Evolutionary conservation across 495 filamentous ascomycete species (phyloP).

Genomic region (Massariosphaeria phaeospora): DNA sequence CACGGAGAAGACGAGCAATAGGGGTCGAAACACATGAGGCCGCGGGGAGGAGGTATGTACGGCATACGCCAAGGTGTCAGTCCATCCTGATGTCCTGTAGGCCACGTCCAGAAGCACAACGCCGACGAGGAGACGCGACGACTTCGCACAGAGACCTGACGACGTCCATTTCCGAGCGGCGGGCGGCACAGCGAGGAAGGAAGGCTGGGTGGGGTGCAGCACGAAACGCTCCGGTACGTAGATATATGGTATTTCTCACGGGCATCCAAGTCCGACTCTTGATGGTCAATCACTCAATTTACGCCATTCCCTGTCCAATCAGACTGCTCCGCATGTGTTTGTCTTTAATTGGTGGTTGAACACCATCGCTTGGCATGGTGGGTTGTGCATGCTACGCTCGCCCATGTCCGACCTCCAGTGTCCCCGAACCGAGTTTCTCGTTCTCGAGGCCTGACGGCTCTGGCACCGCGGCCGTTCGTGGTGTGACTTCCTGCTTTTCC

Average conservation of each 20-base stretch:
- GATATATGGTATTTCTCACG: not conserved
- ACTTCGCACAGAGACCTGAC: not conserved
- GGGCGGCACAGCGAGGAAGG: not conserved
- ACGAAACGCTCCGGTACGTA: not conserved
- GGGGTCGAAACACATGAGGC: not conserved
- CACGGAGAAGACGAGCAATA: not conserved
- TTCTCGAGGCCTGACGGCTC: too few species aligned
- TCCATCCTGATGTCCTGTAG: conserved; percentile 2
- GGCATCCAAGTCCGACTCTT: not conserved
- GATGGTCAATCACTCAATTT: not conserved
- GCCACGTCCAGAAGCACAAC: not conserved
- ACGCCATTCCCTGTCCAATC: not conserved
- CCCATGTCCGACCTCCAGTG: too few species aligned
- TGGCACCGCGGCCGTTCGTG: too few species aligned
- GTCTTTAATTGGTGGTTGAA: not conserved
- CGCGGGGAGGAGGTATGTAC: not conserved
- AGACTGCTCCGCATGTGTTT: too few species aligned
- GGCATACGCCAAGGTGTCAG: not conserved
- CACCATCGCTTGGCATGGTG: not conserved
- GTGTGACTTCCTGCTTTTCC: too few species aligned
- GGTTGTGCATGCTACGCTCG: not conserved
- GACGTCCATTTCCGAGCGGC: not conserved
- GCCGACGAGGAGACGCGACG: not conserved
- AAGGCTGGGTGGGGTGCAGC: not conserved
- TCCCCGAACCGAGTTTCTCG: too few species aligned